Evolutionary conservation across 1,139 yeast species (phyloP).

Genomic region (Protomyces lactucae-debilis): DNA sequence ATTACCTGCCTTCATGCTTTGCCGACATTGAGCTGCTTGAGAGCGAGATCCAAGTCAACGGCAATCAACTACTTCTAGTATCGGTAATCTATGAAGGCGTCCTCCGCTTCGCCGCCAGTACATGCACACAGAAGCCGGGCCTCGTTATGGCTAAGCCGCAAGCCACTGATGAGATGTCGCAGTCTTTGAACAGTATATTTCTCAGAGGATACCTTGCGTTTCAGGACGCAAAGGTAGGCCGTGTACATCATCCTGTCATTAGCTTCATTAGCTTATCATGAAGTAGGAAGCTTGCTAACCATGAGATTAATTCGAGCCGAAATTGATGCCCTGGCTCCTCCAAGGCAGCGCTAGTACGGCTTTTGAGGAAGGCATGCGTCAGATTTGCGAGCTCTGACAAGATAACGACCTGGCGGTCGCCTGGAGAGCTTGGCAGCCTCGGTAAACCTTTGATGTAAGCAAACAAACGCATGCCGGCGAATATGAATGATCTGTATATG

Average conservation of each 20-base stretch:
- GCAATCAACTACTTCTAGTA: no score
- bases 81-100: no score
- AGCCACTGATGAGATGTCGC: no score
- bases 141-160: no score
- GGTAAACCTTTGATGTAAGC: slow-evolving; percentile 2
- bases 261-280: background rate
- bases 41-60: no score
- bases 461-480: slow-evolving; percentile 31
- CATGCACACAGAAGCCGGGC: no score
- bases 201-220: background rate
- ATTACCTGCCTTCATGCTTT: no score
- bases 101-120: no score
- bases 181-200: no score
- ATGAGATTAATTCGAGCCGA: background rate
- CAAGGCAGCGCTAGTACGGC: background rate
- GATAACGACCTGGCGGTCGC: background rate
- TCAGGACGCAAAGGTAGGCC: background rate
- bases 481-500: slow-evolving; percentile 30
- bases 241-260: background rate
- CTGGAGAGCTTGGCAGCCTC: background rate
- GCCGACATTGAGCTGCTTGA: no score
- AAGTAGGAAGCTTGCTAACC: background rate
- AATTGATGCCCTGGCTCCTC: no score
- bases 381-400: background rate
- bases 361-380: background rate